phyloP scores from a whole-genome alignment of 768 basidiomycete genomes.

The Lenzites betulinus region DNA sequence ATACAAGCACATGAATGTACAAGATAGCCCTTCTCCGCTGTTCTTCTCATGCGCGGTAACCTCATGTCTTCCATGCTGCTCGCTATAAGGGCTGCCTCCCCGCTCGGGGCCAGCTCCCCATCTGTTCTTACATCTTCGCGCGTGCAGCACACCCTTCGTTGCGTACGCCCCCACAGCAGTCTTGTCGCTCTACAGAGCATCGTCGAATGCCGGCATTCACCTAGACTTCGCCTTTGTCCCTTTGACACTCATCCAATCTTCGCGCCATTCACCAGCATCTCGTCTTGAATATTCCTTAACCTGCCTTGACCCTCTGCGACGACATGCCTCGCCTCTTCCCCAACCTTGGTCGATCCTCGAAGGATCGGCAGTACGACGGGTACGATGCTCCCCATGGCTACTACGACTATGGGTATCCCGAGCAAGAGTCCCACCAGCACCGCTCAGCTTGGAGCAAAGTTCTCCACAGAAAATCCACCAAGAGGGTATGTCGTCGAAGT shows the following conservation, averaged over 20 bases:
- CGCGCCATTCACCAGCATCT: background rate
- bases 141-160: background rate
- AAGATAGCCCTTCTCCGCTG: constrained; percentile 16
- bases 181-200: constrained; percentile 4
- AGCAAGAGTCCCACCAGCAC: constrained; percentile 16
- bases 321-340: constrained; percentile 32
- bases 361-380: constrained; percentile 20
- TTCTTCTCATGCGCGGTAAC: constrained; percentile 19
- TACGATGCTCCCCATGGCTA: constrained; percentile 25
- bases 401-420: constrained; percentile 25
- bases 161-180: constrained; percentile 4
- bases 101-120: constrained; percentile 12
- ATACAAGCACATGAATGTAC: constrained; percentile 14
- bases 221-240: constrained; percentile 5
- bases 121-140: constrained; percentile 3
- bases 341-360: constrained; percentile 28
- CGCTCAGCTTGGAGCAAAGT: constrained; percentile 29
- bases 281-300: background rate
- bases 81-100: constrained; percentile 17
- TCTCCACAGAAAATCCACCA: constrained; percentile 20
- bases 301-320: background rate
- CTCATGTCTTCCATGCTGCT: constrained; percentile 18
- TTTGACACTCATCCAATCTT: background rate
- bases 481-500: constrained; percentile 10
- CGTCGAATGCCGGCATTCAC: constrained; percentile 22